Evolutionary conservation across 1,139 yeast species (phyloP), one percentile per base, ranked within the genome.

Genomic region (Lodderomyces pseudojiufengensis): DNA sequence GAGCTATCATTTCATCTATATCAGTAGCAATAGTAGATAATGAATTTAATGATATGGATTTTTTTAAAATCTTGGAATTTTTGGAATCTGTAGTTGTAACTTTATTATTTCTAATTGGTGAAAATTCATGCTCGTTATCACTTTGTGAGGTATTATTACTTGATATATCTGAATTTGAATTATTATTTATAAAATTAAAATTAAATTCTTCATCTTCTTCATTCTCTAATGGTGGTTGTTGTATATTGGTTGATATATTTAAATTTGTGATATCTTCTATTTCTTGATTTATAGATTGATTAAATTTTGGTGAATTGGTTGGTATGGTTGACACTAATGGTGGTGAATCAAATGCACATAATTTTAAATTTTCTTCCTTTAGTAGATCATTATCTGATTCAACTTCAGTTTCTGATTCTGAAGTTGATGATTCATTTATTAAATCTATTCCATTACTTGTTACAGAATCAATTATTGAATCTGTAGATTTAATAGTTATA

Each of bases 21-120:
- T 41, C 44, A 3, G 48, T 44, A 11, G 45, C 48, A n/a, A 43
- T 35, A 4, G 48, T 44, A 9, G 45, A 37, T 5, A 44, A 25
- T 1, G 46, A 37, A 11, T 36, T 43, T 18, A 32, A 29, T n/a
- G 48, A 44, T n/a, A 23, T 40, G 33, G 20, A 36, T 39, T 7
- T 18, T 18, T 18, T 18, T 18, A n/a, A n/a, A n/a, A n/a, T n/a
- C n/a, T n/a, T n/a, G n/a, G n/a, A n/a, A n/a, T n/a, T n/a, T n/a
- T n/a, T n/a, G n/a, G n/a, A n/a, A n/a, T n/a, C n/a, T n/a, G n/a
- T n/a, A n/a, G n/a, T n/a, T n/a, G n/a, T n/a, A n/a, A n/a, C 7
- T 18, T 18, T 5, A 18, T 18, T 18, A 18, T 18, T 18, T 18
- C 20, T 18, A 3, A 32, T 11, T 13, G 36, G 11, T n/a, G 39